phyloP scores from a whole-genome alignment of 73 alveolate genomes.

The Effrenium voratum region DNA sequence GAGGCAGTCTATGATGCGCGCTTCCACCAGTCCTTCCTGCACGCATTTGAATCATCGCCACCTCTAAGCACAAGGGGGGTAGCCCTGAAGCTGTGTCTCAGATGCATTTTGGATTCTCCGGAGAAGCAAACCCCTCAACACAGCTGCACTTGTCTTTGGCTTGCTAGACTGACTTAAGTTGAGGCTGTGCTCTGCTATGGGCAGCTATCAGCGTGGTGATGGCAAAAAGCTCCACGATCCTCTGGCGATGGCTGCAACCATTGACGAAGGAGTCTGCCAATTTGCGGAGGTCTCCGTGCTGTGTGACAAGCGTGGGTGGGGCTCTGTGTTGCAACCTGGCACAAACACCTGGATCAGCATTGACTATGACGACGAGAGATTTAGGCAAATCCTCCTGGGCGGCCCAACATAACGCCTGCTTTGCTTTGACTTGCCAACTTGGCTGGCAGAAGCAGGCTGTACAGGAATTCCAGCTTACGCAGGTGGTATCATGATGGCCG shows the following conservation, averaged over 20 bases:
- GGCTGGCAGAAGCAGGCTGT: too few relatives aligned
- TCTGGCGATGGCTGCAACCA: slow-evolving; percentile 63
- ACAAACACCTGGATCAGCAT: slow-evolving; percentile 76
- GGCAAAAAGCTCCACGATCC: slow-evolving; percentile 93
- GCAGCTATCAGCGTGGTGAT: slow-evolving; percentile 46
- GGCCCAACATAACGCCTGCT: slow-evolving; percentile 25
- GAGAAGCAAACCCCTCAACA: neutral
- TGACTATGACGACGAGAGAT: slow-evolving; percentile 61
- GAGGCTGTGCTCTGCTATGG: slow-evolving; percentile 66
- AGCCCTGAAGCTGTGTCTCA: slow-evolving; percentile 51
- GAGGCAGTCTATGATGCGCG: slow-evolving; percentile 79
- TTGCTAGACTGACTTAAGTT: too few relatives aligned
- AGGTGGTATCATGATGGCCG: too few relatives aligned
- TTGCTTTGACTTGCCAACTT: too few relatives aligned
- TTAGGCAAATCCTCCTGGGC: slow-evolving; percentile 54
- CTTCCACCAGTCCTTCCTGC: slow-evolving; percentile 21
- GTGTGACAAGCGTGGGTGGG: slow-evolving; percentile 76
- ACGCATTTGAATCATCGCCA: neutral
- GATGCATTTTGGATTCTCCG: neutral
- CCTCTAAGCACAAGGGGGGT: slow-evolving; percentile 9
- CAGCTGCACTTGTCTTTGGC: neutral
- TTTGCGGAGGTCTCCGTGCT: slow-evolving; percentile 60
- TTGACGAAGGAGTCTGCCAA: slow-evolving; percentile 54
- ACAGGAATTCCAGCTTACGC: too few relatives aligned
- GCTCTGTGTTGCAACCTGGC: slow-evolving; percentile 41